Evolutionary conservation across 2,329 filamentous ascomycete species (phyloP).

Genomic region (Phoma herbarum): DNA sequence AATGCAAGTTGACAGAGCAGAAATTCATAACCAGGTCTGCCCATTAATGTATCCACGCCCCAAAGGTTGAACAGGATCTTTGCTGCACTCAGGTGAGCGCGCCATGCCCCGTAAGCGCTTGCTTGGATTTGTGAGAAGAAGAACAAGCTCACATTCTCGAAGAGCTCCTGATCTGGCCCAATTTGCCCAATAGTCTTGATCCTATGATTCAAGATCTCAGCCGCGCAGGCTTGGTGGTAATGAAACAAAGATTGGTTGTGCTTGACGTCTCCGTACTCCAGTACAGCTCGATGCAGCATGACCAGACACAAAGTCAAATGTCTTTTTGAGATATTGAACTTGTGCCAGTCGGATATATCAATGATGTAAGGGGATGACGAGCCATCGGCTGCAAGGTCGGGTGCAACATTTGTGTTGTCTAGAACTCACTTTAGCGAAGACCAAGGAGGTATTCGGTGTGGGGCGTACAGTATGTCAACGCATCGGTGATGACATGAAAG

Average conservation of each 20-base stretch:
- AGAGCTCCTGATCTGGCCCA: conserved; percentile 3
- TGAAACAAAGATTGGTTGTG: conserved; percentile 6
- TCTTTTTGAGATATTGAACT: conserved; percentile 1
- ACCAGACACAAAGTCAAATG: conserved; percentile 9
- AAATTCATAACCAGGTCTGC: background rate
- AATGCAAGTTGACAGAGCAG: conserved; percentile 6
- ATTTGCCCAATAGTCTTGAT: conserved; percentile 1
- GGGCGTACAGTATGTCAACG: conserved; percentile 9
- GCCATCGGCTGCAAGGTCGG: conserved; percentile 9
- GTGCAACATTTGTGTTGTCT: conserved; percentile 3
- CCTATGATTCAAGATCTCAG: conserved; percentile 12
- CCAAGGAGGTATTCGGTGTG: background rate
- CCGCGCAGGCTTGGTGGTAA: conserved; percentile 11
- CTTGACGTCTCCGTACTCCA: conserved; percentile 1
- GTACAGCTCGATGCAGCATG: conserved; percentile 6
- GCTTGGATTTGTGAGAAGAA: conserved; percentile 15
- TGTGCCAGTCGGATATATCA: conserved; percentile 5
- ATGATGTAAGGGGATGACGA: background rate
- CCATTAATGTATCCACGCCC: conserved; percentile 1
- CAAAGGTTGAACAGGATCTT: conserved; percentile 7
- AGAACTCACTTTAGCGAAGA: background rate
- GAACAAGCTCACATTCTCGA: conserved; percentile 8
- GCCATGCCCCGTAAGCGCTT: conserved; percentile 14
- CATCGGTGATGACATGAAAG: conserved; percentile 1
- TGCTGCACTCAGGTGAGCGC: conserved; percentile 8